A percentile compares a stretch with the other conserved stretches of the same genome.
These are phyloP conservation scores for Saitozyma sp. DNA, from an alignment of 768 basidiomycete genomes.

Conservation along the genomic window DNA sequence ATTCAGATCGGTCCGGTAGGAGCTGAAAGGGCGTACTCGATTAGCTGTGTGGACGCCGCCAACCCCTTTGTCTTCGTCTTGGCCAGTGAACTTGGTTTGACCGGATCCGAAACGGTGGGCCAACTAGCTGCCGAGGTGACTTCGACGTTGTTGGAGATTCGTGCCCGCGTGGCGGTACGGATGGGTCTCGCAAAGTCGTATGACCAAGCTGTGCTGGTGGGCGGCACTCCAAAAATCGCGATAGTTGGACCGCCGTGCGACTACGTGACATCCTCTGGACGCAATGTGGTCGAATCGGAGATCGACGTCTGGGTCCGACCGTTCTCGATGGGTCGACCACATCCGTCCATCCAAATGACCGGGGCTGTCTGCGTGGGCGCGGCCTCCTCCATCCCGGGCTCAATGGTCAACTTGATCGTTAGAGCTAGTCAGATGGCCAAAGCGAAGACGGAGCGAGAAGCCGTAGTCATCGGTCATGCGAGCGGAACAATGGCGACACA, in stretches of 20 bases:
- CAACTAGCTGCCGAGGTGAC: slow-evolving; percentile 19
- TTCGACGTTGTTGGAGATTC: slow-evolving; percentile 56
- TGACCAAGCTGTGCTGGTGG: slow-evolving; percentile 68
- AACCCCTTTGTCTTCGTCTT: slow-evolving; percentile 71
- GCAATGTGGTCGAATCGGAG: slow-evolving; percentile 5
- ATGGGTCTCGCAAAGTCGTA: slow-evolving; percentile 64
- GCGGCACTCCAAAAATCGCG: slow-evolving; percentile 55
- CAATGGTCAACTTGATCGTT: slow-evolving; percentile 16
- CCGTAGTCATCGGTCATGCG: slow-evolving; percentile 64
- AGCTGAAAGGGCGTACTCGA: slow-evolving; percentile 25
- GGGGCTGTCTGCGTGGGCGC: slow-evolving; percentile 31
- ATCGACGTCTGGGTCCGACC: slow-evolving; percentile 56
- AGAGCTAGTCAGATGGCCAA: slow-evolving; percentile 6
- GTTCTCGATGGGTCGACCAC: slow-evolving; percentile 60
- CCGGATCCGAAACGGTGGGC: slow-evolving; percentile 39
- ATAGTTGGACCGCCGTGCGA: slow-evolving; percentile 25
- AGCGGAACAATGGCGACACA: slow-evolving; percentile 70
- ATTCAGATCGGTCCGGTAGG: slow-evolving; percentile 53
- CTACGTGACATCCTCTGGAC: slow-evolving; percentile 17
- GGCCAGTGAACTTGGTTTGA: slow-evolving; percentile 56
- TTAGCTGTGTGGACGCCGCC: slow-evolving; percentile 69
- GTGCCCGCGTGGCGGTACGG: slow-evolving; percentile 64
- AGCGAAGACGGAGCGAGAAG: slow-evolving; percentile 21
- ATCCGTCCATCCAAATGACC: slow-evolving; percentile 38
- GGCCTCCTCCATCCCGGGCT: slow-evolving; percentile 14